phyloP scores from a whole-genome alignment of 2,329 filamentous ascomycete genomes.

The Periconia sp. region DNA sequence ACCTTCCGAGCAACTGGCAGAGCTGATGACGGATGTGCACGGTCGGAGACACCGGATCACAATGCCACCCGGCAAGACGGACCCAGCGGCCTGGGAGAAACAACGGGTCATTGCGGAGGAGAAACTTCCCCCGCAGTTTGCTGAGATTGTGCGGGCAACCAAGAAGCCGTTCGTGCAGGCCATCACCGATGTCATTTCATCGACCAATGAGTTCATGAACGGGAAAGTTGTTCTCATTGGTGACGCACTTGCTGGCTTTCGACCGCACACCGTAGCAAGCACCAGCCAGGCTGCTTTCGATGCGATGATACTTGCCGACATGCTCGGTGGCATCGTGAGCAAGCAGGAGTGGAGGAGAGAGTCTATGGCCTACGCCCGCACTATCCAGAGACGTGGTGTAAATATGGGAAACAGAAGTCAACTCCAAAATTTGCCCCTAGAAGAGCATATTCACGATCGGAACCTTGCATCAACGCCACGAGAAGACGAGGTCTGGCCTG shows the following conservation, averaged over 20 bases:
- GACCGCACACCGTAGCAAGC: constrained; percentile 55
- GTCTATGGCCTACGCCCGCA: constrained; percentile 45
- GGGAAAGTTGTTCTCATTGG: constrained; percentile 55
- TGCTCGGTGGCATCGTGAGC: constrained; percentile 46
- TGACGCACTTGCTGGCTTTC: constrained; percentile 54
- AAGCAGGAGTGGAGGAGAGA: constrained; percentile 44
- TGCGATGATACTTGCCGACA: constrained; percentile 48
- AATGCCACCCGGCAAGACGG: constrained; percentile 50
- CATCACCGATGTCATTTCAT: constrained; percentile 51
- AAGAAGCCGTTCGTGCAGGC: constrained; percentile 54
- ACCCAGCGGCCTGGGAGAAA: constrained; percentile 47
- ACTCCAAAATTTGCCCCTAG: constrained; percentile 38
- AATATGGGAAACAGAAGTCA: constrained; percentile 50
- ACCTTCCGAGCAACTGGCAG: constrained; percentile 46
- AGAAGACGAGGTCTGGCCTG: constrained; percentile 32
- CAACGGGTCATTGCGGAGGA: constrained; percentile 41
- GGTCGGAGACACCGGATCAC: constrained; percentile 51
- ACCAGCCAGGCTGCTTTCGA: constrained; percentile 57
- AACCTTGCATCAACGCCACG: constrained; percentile 29
- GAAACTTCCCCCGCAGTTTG: constrained; percentile 48
- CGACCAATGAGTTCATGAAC: constrained; percentile 45
- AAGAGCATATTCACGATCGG: constrained; percentile 30
- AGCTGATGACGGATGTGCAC: constrained; percentile 53
- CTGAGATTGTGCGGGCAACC: constrained; percentile 50
- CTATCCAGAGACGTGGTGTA: constrained; percentile 47